These are phyloP conservation scores for Fusarium drepaniforme DNA, from an alignment of 2,329 filamentous ascomycete genomes.

Conservation along the genomic window DNA sequence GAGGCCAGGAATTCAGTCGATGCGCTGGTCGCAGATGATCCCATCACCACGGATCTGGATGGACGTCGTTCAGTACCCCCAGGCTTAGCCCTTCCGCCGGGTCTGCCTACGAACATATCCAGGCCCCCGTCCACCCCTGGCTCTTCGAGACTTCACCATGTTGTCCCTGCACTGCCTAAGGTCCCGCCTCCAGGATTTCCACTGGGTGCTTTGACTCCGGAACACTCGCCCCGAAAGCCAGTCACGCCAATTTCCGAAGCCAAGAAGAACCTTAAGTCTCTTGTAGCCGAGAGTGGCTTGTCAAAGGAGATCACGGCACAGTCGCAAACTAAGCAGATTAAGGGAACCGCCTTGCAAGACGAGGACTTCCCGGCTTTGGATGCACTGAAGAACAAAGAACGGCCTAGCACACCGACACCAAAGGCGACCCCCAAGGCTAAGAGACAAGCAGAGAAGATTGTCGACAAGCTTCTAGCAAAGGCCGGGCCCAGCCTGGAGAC, in stretches of 20 bases:
- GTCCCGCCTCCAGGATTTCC: conserved; percentile 41
- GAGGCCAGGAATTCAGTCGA: conserved; percentile 75
- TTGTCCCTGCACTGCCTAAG: conserved; percentile 44
- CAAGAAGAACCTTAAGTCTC: conserved; percentile 59
- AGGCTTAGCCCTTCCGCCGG: conserved; percentile 44
- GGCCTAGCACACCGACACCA: conserved; percentile 51
- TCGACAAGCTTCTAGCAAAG: conserved; percentile 42
- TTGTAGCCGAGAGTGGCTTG: conserved; percentile 59
- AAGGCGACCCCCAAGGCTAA: conserved; percentile 51
- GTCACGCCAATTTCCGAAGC: conserved; percentile 46
- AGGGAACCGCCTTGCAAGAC: conserved; percentile 60
- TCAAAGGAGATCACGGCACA: conserved; percentile 60
- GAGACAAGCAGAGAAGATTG: conserved; percentile 47
- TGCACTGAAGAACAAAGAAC: conserved; percentile 52
- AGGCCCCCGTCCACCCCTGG: conserved; percentile 36
- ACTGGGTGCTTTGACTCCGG: conserved; percentile 48
- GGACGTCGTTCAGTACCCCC: conserved; percentile 47
- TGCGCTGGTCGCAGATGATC: conserved; percentile 74
- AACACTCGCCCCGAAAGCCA: conserved; percentile 48
- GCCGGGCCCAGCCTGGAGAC: conserved; percentile 22
- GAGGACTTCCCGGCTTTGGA: conserved; percentile 74
- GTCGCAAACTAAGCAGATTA: conserved; percentile 44
- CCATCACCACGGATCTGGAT: conserved; percentile 26
- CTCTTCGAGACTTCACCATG: conserved; percentile 34
- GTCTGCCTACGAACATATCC: conserved; percentile 31